Conservation (phyloP, 148 eudicot species). For the Chenopodium quinoa region DNA sequence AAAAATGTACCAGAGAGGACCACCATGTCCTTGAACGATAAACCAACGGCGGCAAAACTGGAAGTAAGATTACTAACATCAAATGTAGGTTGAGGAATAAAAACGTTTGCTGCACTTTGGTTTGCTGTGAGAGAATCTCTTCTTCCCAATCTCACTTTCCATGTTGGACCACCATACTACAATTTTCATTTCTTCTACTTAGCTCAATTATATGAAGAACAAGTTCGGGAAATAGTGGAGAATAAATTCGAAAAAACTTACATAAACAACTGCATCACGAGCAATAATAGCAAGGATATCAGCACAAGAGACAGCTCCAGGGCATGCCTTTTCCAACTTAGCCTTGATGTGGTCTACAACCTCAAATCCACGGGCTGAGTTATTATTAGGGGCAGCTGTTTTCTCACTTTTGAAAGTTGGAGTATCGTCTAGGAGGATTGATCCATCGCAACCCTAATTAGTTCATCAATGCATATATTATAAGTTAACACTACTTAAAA, state of each 20-base stretch:
- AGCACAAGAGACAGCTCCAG: constrained; percentile 52
- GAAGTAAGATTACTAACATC: constrained; percentile 10
- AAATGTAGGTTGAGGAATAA: constrained; percentile 26
- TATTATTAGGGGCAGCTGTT: constrained; percentile 38
- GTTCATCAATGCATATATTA: not conserved
- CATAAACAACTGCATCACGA: constrained; percentile 43
- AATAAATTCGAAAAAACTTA: constrained; percentile 8
- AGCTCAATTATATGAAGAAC: not conserved
- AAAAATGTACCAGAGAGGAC: constrained; percentile 43
- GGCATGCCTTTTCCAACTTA: constrained; percentile 43
- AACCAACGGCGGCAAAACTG: constrained; percentile 26
- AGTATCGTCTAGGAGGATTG: constrained; percentile 41
- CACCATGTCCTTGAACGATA: constrained; percentile 44
- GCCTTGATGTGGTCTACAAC: constrained; percentile 49
- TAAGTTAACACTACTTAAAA: not conserved
- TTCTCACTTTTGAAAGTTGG: constrained; percentile 42
- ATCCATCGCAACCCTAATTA: constrained; percentile 53
- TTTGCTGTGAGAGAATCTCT: constrained; percentile 49
- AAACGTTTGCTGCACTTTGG: constrained; percentile 32
- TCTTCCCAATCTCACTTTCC: constrained; percentile 48
- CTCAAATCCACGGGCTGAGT: constrained; percentile 48
- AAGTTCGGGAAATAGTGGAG: not conserved
- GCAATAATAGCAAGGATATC: constrained; percentile 53
- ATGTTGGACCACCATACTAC: constrained; percentile 48
- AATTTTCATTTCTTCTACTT: not conserved